phyloP scores from a whole-genome alignment of 2,329 filamentous ascomycete species.

The Cordyceps militaris region DNA sequence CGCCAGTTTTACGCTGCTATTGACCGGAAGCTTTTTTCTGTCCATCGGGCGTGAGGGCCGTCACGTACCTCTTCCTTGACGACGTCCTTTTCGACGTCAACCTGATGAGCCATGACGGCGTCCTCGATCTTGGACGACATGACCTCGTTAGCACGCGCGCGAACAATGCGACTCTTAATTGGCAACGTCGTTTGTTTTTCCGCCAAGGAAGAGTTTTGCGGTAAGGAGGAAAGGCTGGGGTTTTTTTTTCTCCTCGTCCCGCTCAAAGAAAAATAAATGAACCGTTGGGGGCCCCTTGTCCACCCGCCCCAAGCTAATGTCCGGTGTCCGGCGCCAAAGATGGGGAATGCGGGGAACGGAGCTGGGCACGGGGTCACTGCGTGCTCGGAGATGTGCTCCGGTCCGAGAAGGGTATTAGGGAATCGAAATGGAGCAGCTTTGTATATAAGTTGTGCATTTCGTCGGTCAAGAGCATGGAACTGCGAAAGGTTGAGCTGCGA shows the following conservation, averaged over 20 bases:
- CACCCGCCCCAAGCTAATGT: not conserved
- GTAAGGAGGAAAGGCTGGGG: not conserved
- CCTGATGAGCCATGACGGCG: not conserved
- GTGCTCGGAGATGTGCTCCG: not conserved
- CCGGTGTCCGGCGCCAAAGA: conserved; percentile 1
- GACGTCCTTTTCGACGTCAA: not conserved
- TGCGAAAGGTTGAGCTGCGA: too few relatives aligned
- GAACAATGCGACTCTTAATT: too few relatives aligned
- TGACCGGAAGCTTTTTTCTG: not conserved
- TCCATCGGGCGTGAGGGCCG: not conserved
- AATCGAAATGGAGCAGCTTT: too few relatives aligned
- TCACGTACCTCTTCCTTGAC: conserved; percentile 11
- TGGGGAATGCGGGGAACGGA: conserved; percentile 7
- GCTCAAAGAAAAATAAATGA: not conserved
- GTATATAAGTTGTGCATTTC: too few relatives aligned
- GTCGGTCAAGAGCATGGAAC: not conserved
- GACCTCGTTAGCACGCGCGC: too few relatives aligned
- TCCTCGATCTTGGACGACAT: conserved; percentile 11
- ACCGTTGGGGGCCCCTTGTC: not conserved
- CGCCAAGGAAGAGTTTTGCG: not conserved
- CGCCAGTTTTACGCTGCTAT: too few relatives aligned
- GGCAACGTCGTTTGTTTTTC: not conserved
- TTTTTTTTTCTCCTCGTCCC: not conserved
- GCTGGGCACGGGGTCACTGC: not conserved
- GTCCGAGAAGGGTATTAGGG: not conserved